Evolutionary conservation across 1,139 yeast species (phyloP).

Genomic region (Kodamaea derodonti): DNA sequence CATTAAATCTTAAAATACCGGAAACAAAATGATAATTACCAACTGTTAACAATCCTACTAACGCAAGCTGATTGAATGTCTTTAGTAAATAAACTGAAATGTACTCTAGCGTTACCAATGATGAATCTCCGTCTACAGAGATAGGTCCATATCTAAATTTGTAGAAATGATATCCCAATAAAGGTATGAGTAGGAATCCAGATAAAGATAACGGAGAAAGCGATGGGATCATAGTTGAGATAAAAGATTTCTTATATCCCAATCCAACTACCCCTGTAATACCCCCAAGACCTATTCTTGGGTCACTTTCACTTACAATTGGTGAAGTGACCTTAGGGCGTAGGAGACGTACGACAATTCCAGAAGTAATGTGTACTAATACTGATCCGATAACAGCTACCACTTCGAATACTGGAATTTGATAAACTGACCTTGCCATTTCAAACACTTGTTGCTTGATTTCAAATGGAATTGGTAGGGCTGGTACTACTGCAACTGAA

Average conservation of each 20-base stretch:
- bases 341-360: slow-evolving; percentile 45
- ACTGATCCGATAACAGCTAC: slow-evolving; percentile 46
- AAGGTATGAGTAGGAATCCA: slow-evolving; percentile 52
- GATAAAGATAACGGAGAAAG: slow-evolving; percentile 52
- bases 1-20: slow-evolving; percentile 31
- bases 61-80: slow-evolving; percentile 16
- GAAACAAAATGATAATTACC: slow-evolving; percentile 34
- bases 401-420: slow-evolving; percentile 48
- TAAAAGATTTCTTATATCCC: slow-evolving; percentile 47
- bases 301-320: slow-evolving; percentile 16
- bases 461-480: slow-evolving; percentile 33
- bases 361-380: slow-evolving; percentile 50
- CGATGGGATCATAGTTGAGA: slow-evolving; percentile 30
- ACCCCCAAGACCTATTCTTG: slow-evolving; percentile 58
- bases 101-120: slow-evolving; percentile 52
- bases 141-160: slow-evolving; percentile 51
- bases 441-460: slow-evolving; percentile 55
- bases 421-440: slow-evolving; percentile 61
- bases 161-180: slow-evolving; percentile 44
- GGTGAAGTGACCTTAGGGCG: slow-evolving; percentile 18
- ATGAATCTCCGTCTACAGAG: slow-evolving; percentile 60
- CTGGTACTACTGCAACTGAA: slow-evolving; percentile 55
- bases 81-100: slow-evolving; percentile 39
- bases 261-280: slow-evolving; percentile 50
- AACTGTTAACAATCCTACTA: slow-evolving; percentile 21